A percentile compares a stretch with the other conserved stretches of the same genome.
Evolutionary conservation across 768 basidiomycete species (phyloP).

Genomic region (Mycena belliarum): DNA sequence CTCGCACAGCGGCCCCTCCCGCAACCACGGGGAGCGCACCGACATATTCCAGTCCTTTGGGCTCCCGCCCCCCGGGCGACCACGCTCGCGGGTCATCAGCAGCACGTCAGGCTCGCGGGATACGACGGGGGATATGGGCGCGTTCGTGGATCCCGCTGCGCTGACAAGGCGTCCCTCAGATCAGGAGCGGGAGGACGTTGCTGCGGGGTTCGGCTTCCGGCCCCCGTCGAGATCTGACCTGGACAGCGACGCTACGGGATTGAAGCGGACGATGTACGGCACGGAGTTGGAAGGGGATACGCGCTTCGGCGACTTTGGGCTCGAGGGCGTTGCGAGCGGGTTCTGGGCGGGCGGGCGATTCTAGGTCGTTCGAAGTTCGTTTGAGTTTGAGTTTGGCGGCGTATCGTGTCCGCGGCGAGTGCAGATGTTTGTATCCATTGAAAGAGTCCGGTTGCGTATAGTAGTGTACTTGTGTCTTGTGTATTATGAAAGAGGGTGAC

Average conservation of each 20-base stretch:
- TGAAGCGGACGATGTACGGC: conserved; percentile 79
- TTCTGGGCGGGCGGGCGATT: conserved; percentile 63
- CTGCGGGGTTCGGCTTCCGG: conserved; percentile 38
- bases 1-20: conserved; percentile 26
- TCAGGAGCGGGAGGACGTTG: conserved; percentile 28
- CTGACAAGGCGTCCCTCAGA: conserved; percentile 32
- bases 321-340: conserved; percentile 72
- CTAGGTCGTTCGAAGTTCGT: no score
- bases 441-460: conserved; percentile 1
- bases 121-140: conserved; percentile 24
- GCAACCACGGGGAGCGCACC: conserved; percentile 37
- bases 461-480: conserved; percentile 17
- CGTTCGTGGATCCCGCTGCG: conserved; percentile 39
- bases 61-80: conserved; percentile 41
- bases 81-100: conserved; percentile 41
- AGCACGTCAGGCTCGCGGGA: conserved; percentile 28
- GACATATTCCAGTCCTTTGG: conserved; percentile 51
- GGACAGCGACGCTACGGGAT: conserved; percentile 39
- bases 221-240: neutral
- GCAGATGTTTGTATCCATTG: neutral
- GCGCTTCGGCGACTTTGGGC: conserved; percentile 84
- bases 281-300: conserved; percentile 80
- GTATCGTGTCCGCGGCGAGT: neutral
- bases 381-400: conserved; percentile 1
- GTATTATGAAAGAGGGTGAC: neutral